phyloP scores from a whole-genome alignment of 75 land plant species.

The Pinus taeda region DNA sequence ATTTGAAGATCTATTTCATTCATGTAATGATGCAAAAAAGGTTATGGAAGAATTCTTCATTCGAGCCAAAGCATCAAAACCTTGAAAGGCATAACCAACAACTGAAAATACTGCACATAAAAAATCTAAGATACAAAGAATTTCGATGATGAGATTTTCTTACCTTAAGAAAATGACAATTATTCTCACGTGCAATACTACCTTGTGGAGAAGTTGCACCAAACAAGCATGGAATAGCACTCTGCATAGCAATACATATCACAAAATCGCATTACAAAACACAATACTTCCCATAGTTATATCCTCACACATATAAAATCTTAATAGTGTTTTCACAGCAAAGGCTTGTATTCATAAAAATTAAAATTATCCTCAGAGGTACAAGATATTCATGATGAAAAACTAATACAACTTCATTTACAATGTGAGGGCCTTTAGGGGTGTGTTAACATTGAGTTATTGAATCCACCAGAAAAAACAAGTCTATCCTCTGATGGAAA shows the following conservation, averaged over 20 bases:
- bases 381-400: not conserved
- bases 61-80: conserved; percentile 92
- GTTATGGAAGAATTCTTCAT: conserved; percentile 82
- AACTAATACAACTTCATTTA: not conserved
- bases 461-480: conserved; percentile 96
- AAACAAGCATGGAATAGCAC: conserved; percentile 78
- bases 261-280: not conserved
- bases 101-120: not conserved
- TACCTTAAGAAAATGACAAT: conserved; percentile 96
- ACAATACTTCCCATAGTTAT: too few species aligned
- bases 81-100: conserved; percentile 27
- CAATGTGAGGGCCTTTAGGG: conserved; percentile 55
- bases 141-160: not conserved
- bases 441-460: conserved; percentile 90
- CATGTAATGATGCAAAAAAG: conserved; percentile 69
- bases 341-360: not conserved
- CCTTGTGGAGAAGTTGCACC: conserved; percentile 91
- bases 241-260: conserved; percentile 83
- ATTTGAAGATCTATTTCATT: conserved; percentile 82
- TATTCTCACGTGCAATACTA: conserved; percentile 83
- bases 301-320: not conserved
- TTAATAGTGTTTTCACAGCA: not conserved
- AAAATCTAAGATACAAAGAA: not conserved
- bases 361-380: not conserved
- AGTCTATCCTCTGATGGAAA: conserved; percentile 83